Evolutionary conservation across 1,284 basidiomycete genomes (phyloP), one percentile per base, ranked within the genome.

Genomic region (Malassezia globosa): DNA sequence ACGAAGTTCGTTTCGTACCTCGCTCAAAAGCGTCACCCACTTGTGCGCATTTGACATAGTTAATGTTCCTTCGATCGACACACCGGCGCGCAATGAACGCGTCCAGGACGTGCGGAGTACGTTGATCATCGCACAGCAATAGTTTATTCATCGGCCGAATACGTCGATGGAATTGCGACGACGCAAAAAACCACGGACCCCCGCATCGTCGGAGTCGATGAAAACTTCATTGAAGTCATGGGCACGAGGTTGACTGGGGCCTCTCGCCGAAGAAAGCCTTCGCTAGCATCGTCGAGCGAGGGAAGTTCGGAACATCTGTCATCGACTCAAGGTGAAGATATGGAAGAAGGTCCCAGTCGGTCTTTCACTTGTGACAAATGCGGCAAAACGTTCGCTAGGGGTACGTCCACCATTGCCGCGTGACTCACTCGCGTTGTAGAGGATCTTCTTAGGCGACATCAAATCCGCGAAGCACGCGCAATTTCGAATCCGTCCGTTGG

Each of bases 21-120:
- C 59, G 58, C 64, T 67, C 8, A 65, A 42, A 14, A 67, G 48
- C 36, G 64, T 67, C 4, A 65, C 61, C 62, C 62, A 66, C 37
- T 51, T 48, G n/a, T 16, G 55, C 26, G 3, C n/a, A n/a, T n/a
- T 43, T 23, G 48, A 7, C 36, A 37, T 46, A 18, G 38, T 40
- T 19, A n/a, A 37, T n/a, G n/a, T n/a, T n/a, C 22, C 27, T 26
- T 25, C 11, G 7, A 11, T n/a, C n/a, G 23, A 11, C 8, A 46
- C 19, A 33, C 13, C n/a, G n/a, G n/a, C n/a, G n/a, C n/a, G n/a
- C n/a, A n/a, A n/a, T n/a, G n/a, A n/a, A n/a, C n/a, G n/a, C n/a
- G n/a, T n/a, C n/a, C n/a, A n/a, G n/a, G 33, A n/a, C 46, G 26
- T 18, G 21, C 21, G 21, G 10, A 24, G 38, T 19, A 7, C 24